Evolutionary conservation across 495 filamentous ascomycete genomes (phyloP).

Genomic region (Penicillium arizonense): DNA sequence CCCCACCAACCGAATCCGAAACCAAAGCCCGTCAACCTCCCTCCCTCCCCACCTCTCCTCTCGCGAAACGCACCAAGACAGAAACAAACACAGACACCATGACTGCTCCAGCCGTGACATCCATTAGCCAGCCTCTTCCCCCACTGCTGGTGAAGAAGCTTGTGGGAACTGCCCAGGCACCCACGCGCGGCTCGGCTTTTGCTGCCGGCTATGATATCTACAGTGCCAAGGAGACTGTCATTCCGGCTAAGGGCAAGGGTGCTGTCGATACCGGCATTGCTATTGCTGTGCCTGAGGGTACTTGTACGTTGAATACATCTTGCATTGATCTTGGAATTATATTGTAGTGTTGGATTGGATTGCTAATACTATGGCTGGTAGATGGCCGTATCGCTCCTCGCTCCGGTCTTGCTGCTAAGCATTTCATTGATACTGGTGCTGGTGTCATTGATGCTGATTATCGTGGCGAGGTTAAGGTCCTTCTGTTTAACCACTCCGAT

Average conservation of each 20-base stretch:
- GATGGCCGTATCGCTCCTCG: conserved; percentile 92
- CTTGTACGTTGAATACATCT: conserved; percentile 57
- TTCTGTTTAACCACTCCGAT: conserved; percentile 90
- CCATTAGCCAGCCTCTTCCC: conserved; percentile 45
- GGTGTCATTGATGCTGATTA: conserved; percentile 98
- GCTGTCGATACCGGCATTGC: conserved; percentile 87
- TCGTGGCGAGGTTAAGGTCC: conserved; percentile 86
- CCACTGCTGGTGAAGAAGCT: conserved; percentile 85
- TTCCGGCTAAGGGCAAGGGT: conserved; percentile 79
- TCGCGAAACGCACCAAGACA: conserved; percentile 62
- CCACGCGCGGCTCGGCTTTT: conserved; percentile 84
- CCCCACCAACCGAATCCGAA: conserved; percentile 31
- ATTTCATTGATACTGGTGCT: conserved; percentile 92
- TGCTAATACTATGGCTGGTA: conserved; percentile 21
- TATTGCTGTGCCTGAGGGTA: conserved; percentile 83
- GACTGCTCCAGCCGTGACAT: conserved; percentile 34
- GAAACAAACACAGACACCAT: conserved; percentile 25
- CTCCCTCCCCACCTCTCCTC: conserved; percentile 59
- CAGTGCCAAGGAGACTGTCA: conserved; percentile 65
- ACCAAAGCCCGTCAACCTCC: conserved; percentile 46
- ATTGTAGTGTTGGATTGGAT: no score
- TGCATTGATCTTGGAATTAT: background rate
- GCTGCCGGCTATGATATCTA: conserved; percentile 94
- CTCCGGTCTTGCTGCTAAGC: conserved; percentile 85
- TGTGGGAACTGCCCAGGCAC: conserved; percentile 64